These are phyloP conservation scores for Auriscalpium microsporum DNA, from an alignment of 768 basidiomycete genomes.

Conservation along the genomic window DNA sequence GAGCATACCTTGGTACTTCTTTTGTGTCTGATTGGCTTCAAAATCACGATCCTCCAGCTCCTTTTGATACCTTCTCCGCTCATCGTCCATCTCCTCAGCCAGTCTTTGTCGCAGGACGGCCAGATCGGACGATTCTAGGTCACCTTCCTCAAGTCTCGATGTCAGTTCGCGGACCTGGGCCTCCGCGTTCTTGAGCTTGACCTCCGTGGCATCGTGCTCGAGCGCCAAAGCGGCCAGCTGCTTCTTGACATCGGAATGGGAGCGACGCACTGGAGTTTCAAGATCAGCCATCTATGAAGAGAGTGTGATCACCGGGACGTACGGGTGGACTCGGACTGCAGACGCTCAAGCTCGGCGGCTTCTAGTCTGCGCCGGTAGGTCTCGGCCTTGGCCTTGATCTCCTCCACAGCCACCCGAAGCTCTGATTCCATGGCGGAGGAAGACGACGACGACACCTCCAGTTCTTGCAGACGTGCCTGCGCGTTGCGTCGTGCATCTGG, in stretches of 20 bases:
- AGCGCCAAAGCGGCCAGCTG: conserved; percentile 39
- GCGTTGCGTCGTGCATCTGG: conserved; percentile 53
- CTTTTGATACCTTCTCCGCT: conserved; percentile 69
- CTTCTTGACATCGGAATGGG: conserved; percentile 55
- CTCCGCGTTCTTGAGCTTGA: conserved; percentile 42
- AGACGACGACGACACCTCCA: conserved; percentile 50
- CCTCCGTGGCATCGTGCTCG: conserved; percentile 45
- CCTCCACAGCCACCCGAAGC: conserved; percentile 52
- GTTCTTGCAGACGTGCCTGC: conserved; percentile 51
- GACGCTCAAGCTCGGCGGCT: conserved; percentile 58
- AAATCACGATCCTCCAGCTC: conserved; percentile 77
- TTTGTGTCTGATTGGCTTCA: conserved; percentile 68
- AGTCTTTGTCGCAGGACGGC: conserved; percentile 57
- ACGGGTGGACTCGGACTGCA: conserved; percentile 61
- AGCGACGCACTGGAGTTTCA: conserved; percentile 42
- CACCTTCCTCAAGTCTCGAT: conserved; percentile 55
- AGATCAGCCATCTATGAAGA: background rate
- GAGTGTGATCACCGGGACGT: conserved; percentile 7
- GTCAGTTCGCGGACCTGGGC: conserved; percentile 50
- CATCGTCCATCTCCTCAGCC: conserved; percentile 71
- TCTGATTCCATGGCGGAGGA: conserved; percentile 59
- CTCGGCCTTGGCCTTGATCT: conserved; percentile 56
- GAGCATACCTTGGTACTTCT: conserved; percentile 72
- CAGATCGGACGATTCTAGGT: conserved; percentile 58
- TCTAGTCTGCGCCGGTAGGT: conserved; percentile 53